Base-by-base conservation (phyloP, 2,329 filamentous ascomycete genomes). In the Hypoxylon sp. region DNA sequence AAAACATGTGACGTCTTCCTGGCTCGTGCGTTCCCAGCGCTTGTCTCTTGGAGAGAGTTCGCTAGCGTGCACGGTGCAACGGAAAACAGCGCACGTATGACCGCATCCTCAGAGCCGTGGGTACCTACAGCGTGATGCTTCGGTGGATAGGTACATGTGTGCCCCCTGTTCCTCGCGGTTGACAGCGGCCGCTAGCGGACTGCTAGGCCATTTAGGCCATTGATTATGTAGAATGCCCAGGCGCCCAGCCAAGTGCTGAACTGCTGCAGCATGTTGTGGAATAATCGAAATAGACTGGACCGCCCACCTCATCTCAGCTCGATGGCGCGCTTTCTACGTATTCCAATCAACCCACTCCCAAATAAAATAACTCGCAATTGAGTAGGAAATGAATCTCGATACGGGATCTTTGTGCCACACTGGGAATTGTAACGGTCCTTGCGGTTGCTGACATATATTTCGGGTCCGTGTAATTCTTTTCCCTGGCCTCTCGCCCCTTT, bases 1-100 rank as follows among this genome's bases (percentile, higher is more conserved):
- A 29, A 65, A 48, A 37, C 68, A 65, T 68, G 65, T 67, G 68
- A 70, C 61, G 61, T 70, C 53, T 54, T 39, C 54, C 27, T 53
- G 53, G 37, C 47, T 21, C 37, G 21, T 39, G 17, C 32, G 19
- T 17, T 27, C 35, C 50, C 8, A 48, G 17, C 53, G 17, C 27
- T 35, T 35, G 19, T 35, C 37, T 27, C 29, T 53, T 21, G 24
- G 24, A 46, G 31, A 37, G 61, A 29, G 59, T 31, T 56, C 13
- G 42, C 50, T 57, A 51, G 47, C 42, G 48, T 55, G 31, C 17
- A 63, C 29, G 59, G 39, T 31, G 56, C 65, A 54, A 39, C 53
- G 48, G 58, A 58, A 46, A 69, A 58, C 46, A 53, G 24, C 42
- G 67, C 63, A 66, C 32, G 39, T 61, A 69, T 67, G 67, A 62